These are phyloP conservation scores for Hypoxylon trugodes DNA, from an alignment of 495 filamentous ascomycete species.

Conservation along the genomic window DNA sequence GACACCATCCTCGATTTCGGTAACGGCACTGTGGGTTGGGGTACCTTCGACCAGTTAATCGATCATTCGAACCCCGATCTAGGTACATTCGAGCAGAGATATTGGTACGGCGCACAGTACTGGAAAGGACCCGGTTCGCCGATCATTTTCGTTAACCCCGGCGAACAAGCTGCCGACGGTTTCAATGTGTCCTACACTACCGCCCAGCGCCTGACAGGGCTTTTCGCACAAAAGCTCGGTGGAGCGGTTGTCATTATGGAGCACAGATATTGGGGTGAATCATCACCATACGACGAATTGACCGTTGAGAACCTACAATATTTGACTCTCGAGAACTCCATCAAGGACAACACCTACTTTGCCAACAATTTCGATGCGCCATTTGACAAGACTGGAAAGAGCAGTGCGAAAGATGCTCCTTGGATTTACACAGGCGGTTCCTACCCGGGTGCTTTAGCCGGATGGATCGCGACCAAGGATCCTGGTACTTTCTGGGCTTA, in stretches of 20 bases:
- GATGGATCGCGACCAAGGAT: conserved; percentile 66
- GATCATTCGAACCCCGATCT: conserved; percentile 63
- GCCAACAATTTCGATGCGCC: conserved; percentile 65
- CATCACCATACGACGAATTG: conserved; percentile 65
- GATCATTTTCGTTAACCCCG: conserved; percentile 67
- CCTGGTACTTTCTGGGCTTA: conserved; percentile 76
- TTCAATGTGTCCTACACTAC: conserved; percentile 64
- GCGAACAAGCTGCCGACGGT: conserved; percentile 60
- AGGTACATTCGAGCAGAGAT: conserved; percentile 67
- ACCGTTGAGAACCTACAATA: conserved; percentile 66
- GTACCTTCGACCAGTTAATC: conserved; percentile 62
- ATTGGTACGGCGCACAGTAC: conserved; percentile 62
- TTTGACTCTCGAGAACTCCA: conserved; percentile 68
- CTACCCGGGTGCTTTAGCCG: conserved; percentile 70
- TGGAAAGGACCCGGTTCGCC: conserved; percentile 65
- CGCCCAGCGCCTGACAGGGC: conserved; percentile 61
- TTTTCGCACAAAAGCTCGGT: conserved; percentile 61
- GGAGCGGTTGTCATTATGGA: conserved; percentile 67
- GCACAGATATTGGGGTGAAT: conserved; percentile 69
- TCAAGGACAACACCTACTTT: conserved; percentile 70
- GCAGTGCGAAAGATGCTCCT: conserved; percentile 63
- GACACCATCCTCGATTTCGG: conserved; percentile 15
- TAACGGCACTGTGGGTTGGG: conserved; percentile 37
- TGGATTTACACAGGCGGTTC: conserved; percentile 73
- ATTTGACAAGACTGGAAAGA: conserved; percentile 63